These are phyloP conservation scores for Trypanosoma lewisi DNA, from an alignment of 208 protist species.

Conservation along the genomic window DNA sequence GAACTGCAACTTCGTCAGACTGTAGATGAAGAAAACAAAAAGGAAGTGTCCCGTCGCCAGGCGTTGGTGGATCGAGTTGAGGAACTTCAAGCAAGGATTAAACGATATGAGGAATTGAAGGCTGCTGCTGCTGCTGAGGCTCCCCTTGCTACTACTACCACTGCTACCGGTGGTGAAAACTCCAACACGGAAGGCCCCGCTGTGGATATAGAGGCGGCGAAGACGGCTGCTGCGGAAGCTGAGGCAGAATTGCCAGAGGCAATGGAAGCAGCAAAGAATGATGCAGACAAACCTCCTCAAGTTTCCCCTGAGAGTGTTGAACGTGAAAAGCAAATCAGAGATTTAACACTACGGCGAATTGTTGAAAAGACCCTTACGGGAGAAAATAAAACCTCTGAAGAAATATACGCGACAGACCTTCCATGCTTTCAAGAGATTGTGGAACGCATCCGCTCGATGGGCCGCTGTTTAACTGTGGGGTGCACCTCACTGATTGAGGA, in stretches of 20 bases:
- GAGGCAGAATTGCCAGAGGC: constrained; percentile 43
- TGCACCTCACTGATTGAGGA: constrained; percentile 37
- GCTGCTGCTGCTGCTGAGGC: neutral
- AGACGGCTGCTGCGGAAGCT: constrained; percentile 18
- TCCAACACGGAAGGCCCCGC: constrained; percentile 22
- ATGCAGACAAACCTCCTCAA: constrained; percentile 6
- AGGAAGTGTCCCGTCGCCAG: constrained; percentile 28
- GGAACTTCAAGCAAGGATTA: constrained; percentile 20
- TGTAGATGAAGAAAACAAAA: constrained; percentile 28
- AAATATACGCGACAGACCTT: constrained; percentile 9
- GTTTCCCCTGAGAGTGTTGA: neutral
- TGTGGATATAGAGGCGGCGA: constrained; percentile 32
- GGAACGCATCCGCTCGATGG: constrained; percentile 18
- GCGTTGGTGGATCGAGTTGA: constrained; percentile 8
- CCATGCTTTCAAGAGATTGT: constrained; percentile 28
- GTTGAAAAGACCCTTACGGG: constrained; percentile 6
- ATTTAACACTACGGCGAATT: constrained; percentile 20
- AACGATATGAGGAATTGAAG: constrained; percentile 18
- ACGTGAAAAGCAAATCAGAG: constrained; percentile 33
- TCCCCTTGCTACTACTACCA: no score
- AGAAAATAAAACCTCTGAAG: neutral
- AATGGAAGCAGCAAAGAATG: constrained; percentile 30
- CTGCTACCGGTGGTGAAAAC: no score
- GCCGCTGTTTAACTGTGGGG: constrained; percentile 28
- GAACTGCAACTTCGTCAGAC: constrained; percentile 6